Evolutionary conservation across 768 basidiomycete genomes (phyloP).

Genomic region (Stropharia rugosoannulata): DNA sequence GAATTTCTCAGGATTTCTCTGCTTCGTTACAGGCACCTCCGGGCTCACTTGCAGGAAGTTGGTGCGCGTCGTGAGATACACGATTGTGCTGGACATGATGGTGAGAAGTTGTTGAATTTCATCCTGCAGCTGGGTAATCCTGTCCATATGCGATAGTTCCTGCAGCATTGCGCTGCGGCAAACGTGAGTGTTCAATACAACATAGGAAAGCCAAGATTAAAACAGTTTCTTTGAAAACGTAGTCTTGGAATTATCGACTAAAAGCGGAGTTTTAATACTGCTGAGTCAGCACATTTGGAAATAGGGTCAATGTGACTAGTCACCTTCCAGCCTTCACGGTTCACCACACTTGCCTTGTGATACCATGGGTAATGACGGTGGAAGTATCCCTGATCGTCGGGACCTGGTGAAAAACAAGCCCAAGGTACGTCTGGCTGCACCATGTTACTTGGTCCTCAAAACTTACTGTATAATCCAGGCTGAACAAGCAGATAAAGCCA

Average conservation of each 20-base stretch:
- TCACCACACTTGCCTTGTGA: neutral
- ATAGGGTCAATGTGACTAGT: neutral
- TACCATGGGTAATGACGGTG: conserved; percentile 85
- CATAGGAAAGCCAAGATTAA: conserved; percentile 5
- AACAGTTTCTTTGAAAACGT: neutral
- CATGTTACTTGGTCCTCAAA: neutral
- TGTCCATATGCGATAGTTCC: conserved; percentile 93
- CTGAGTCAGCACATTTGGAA: neutral
- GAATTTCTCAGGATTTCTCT: conserved; percentile 67
- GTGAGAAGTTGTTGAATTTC: conserved; percentile 90
- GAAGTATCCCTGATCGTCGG: conserved; percentile 82
- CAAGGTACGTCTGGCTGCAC: conserved; percentile 44
- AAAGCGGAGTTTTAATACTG: conserved; percentile 3
- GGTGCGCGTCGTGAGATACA: conserved; percentile 75
- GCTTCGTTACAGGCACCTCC: conserved; percentile 83
- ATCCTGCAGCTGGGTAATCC: conserved; percentile 94
- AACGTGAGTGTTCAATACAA: conserved; percentile 14
- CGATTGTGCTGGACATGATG: conserved; percentile 83
- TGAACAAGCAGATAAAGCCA: conserved; percentile 89
- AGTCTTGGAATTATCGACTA: neutral
- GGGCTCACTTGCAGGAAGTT: conserved; percentile 77
- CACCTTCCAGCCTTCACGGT: neutral
- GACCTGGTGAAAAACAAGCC: conserved; percentile 74
- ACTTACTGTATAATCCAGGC: conserved; percentile 36
- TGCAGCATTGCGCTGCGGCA: conserved; percentile 80